Evolutionary conservation across 140 eudicot species (phyloP).

Genomic region (Erigeron philadelphicus): DNA sequence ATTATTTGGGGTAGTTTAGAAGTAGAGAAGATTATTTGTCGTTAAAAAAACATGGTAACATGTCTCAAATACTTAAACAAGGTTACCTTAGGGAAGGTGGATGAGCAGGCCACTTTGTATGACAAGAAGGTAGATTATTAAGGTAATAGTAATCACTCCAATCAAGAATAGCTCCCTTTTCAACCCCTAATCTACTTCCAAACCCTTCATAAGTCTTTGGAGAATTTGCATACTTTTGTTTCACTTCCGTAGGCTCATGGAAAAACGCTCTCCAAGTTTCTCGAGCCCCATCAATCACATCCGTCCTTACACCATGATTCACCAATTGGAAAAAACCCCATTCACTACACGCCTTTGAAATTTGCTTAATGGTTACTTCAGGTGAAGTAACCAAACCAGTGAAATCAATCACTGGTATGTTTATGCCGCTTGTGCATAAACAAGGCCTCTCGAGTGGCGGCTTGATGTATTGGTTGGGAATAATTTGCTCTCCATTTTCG

Average conservation of each 20-base stretch:
- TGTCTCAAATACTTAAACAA: background rate
- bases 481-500: slow-evolving; percentile 27
- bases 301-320: slow-evolving; percentile 62
- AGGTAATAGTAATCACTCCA: slow-evolving; percentile 86
- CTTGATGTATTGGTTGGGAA: slow-evolving; percentile 54
- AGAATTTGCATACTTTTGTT: slow-evolving; percentile 58
- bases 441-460: slow-evolving; percentile 48
- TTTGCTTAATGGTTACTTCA: slow-evolving; percentile 22
- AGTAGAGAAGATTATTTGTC: background rate
- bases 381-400: slow-evolving; percentile 19
- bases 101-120: slow-evolving; percentile 68
- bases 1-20: too few species aligned
- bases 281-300: slow-evolving; percentile 54
- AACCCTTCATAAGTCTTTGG: slow-evolving; percentile 83
- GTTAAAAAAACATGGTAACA: background rate
- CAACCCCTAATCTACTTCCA: slow-evolving; percentile 75
- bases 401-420: slow-evolving; percentile 61
- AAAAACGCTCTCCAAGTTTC: slow-evolving; percentile 67
- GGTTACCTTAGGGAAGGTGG: slow-evolving; percentile 54
- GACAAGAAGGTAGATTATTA: slow-evolving; percentile 49
- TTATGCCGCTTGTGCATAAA: background rate
- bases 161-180: slow-evolving; percentile 85
- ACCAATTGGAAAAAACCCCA: slow-evolving; percentile 84
- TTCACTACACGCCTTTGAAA: slow-evolving; percentile 53
- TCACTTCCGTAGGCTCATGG: slow-evolving; percentile 69